These are phyloP conservation scores for Lecanicillium sp. DNA, from an alignment of 2,329 filamentous ascomycete genomes.

Conservation along the genomic window DNA sequence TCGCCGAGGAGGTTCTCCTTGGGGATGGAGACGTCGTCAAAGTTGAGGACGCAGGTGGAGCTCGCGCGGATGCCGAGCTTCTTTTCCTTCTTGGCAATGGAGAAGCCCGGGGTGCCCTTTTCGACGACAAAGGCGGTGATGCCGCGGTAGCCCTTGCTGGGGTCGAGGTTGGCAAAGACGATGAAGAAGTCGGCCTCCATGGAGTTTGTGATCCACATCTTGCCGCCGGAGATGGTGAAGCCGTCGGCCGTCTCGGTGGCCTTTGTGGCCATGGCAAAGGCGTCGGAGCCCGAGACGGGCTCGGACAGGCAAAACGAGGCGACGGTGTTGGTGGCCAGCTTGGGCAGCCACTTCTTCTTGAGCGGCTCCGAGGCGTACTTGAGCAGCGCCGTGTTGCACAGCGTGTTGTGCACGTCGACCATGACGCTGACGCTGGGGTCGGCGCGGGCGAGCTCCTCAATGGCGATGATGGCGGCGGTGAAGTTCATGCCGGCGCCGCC, in stretches of 20 bases:
- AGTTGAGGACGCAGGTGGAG: constrained; percentile 94
- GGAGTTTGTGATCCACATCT: constrained; percentile 99
- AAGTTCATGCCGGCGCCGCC: constrained; percentile 99
- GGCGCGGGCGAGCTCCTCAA: constrained; percentile 89
- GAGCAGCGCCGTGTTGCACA: constrained; percentile 88
- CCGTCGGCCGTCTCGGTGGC: constrained; percentile 75
- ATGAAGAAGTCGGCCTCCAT: constrained; percentile 93
- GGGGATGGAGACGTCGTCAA: constrained; percentile 90
- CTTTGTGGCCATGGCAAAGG: constrained; percentile 88
- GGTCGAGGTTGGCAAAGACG: constrained; percentile 94
- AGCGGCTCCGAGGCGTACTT: constrained; percentile 71
- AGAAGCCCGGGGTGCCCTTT: constrained; percentile 82
- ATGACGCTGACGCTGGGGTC: constrained; percentile 93
- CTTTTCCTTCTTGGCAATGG: constrained; percentile 99
- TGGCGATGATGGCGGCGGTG: constrained; percentile 88
- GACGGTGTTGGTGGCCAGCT: constrained; percentile 80
- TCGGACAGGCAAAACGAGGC: constrained; percentile 90
- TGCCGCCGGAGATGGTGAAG: constrained; percentile 81
- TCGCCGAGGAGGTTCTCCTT: constrained; percentile 81
- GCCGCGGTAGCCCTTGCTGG: constrained; percentile 87
- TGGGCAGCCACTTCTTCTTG: constrained; percentile 84
- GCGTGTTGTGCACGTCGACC: constrained; percentile 95
- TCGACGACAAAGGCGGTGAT: constrained; percentile 95
- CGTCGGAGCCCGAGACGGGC: constrained; percentile 87
- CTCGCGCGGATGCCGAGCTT: constrained; percentile 95